Evolutionary conservation across 2,329 filamentous ascomycete species (phyloP), one percentile per base, ranked within the genome.

Genomic region (Fusarium sp.): DNA sequence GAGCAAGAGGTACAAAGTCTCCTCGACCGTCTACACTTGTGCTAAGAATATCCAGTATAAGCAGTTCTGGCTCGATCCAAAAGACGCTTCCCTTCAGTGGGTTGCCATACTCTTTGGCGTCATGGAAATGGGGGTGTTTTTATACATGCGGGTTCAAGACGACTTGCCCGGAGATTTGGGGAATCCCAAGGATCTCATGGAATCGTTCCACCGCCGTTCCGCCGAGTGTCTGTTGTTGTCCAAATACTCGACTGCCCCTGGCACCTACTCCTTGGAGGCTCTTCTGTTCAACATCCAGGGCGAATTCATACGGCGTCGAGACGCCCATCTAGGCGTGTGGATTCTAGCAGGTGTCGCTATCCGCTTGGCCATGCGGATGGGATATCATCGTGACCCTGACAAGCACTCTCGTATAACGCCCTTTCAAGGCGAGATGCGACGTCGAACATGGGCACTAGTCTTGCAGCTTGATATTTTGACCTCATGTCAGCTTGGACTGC

Each of bases 331-430:
- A 0, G 70, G 70, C 1, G 65, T 72, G 0, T 77, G 75, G 74
- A 57, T 77, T 9, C 33, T 77, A 1, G 56, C 42, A 0, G 66
- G 74, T 2, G 62, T 75, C 4, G 45, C 58, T 3, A 66, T 75
- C 6, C 72, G 73, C 2, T 11, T 77, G 18, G 74, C 75, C 0
- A 66, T 77, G 70, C 63, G 73, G 5, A 75, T 77, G 74, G 75
- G 75, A 1, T 74, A 75, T 8, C 75, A 77, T 31, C 74, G 75
- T 0, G 74, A 77, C 4, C 70, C 75, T 0, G 50, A 69, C 2
- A 62, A 69, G 5, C 68, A 70, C 6, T 45, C 66, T 0, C 52
- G 67, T 2, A 70, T 77, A 0, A 66, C 70, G 0, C 68, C 74
- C 0, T 77, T 77, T 4, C 61, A 75, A 0, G 74, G 67, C 0